phyloP scores from a whole-genome alignment of 768 basidiomycete species.

The Phlebiopsis gigantea region DNA sequence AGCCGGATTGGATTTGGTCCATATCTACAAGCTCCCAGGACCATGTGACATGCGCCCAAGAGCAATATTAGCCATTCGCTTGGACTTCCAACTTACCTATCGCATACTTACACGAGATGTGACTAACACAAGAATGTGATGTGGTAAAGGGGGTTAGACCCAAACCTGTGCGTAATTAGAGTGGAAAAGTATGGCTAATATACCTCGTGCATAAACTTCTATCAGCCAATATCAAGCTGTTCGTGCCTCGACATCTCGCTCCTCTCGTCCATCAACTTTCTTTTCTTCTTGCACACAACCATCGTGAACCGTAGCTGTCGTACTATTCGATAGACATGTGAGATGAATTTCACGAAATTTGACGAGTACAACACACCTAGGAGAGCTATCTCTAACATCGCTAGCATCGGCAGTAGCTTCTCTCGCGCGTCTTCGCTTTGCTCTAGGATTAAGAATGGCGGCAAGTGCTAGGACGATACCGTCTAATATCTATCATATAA shows the following conservation, averaged over 20 bases:
- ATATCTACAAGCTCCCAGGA: too few species aligned
- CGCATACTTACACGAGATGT: not conserved
- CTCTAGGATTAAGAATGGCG: constrained; percentile 59
- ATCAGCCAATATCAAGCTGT: too few species aligned
- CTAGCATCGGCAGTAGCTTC: constrained; percentile 11
- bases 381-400: not conserved
- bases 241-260: not conserved
- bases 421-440: constrained; percentile 30
- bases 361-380: too few species aligned
- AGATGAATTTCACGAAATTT: not conserved
- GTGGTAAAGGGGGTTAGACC: too few species aligned
- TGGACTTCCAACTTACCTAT: not conserved
- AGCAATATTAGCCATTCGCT: not conserved
- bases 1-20: too few species aligned
- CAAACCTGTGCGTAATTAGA: too few species aligned
- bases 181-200: too few species aligned
- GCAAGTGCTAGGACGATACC: constrained; percentile 54
- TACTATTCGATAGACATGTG: not conserved
- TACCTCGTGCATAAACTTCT: too few species aligned
- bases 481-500: constrained; percentile 70
- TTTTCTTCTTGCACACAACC: not conserved
- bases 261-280: not conserved
- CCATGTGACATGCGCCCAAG: not conserved
- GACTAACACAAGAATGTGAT: not conserved
- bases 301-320: not conserved